A percentile compares a stretch with the other conserved stretches of the same genome.
Evolutionary conservation across 441 rosid genomes (phyloP).

Genomic region (Brassica balearica): DNA sequence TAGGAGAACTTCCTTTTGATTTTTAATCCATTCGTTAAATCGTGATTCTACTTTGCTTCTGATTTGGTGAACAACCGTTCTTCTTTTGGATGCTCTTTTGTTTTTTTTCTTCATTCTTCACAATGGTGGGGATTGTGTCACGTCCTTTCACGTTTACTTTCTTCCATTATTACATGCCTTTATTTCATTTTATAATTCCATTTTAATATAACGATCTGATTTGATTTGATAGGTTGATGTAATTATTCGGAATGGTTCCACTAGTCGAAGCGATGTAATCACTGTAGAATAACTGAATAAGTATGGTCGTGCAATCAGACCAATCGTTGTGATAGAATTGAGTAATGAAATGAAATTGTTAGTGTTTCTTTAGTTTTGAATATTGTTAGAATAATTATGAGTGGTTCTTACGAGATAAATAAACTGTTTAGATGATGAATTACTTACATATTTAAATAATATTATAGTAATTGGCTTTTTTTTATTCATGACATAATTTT

Average conservation of each 20-base stretch:
- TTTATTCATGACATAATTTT: not conserved
- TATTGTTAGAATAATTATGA: not conserved
- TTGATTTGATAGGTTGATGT: slow-evolving; percentile 34
- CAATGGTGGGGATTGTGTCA: slow-evolving; percentile 48
- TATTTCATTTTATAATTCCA: not conserved
- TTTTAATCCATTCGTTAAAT: slow-evolving; percentile 17
- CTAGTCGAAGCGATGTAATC: slow-evolving; percentile 25
- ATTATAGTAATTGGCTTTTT: not conserved
- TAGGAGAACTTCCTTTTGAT: not conserved
- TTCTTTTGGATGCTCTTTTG: slow-evolving; percentile 47
- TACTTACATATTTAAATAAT: not conserved
- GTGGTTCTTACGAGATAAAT: not conserved
- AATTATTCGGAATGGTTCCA: slow-evolving; percentile 19
- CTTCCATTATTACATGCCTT: slow-evolving; percentile 38
- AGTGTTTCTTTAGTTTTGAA: not conserved
- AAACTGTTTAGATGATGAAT: not conserved
- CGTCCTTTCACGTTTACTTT: slow-evolving; percentile 32
- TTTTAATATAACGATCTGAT: slow-evolving; percentile 11
- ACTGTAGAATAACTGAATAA: slow-evolving; percentile 10
- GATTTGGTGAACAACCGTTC: slow-evolving; percentile 51
- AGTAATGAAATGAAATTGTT: not conserved
- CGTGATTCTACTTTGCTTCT: slow-evolving; percentile 10
- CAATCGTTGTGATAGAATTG: not conserved
- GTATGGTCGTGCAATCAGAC: slow-evolving; percentile 12
- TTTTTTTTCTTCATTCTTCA: slow-evolving; percentile 41